Base-by-base conservation (phyloP, 176 grass and related monocot genomes). In the Carex pumila region DNA sequence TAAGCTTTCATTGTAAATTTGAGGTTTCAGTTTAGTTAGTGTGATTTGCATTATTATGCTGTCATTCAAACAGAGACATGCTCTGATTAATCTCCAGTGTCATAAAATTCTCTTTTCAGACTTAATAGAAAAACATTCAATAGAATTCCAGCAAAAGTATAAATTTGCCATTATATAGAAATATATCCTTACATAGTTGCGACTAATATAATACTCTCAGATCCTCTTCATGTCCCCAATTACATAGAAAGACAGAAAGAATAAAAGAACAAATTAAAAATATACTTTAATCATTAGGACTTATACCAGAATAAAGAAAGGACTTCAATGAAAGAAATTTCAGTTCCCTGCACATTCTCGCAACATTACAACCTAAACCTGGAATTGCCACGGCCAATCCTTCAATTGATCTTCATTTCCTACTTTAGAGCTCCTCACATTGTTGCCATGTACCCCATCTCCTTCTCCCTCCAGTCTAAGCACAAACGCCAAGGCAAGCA, bases 401-500 rank as follows among this genome's bases (percentile, higher is more conserved):
- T 86, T 92, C 57, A 69, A 30, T 18, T 93, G 80, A n/a, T 88
- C 94, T 22, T 90, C 88, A 52, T 74, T 72, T 3, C 85, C 81
- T 14, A 90, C 81, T 58, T 81, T 90, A 29, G 71, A 39, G 54
- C 85, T 90, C 56, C 65, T 87, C 68, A 19, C 69, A 41, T 64
- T 81, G 49, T 36, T 71, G 9, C 72, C 71, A 0, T 34, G 29
- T 2, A 58, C 85, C 17, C 37, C 78, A 50, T 31, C 81, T 10
- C 90, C 86, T 2, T 90, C 92, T 10, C 89, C 89, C 10, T 90
- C 91, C 71, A 96, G 87, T 1, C 91, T 84, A 82, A 99, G 86
- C 12, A 92, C 86, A 73, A 99, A 93, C 3, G 91, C 91, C 56
- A 93, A 89, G 59, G 93, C 90, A 75, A 99, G 97, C 4, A 90